Evolutionary conservation across 768 basidiomycete genomes (phyloP).

Genomic region (Suillus clintonianus): DNA sequence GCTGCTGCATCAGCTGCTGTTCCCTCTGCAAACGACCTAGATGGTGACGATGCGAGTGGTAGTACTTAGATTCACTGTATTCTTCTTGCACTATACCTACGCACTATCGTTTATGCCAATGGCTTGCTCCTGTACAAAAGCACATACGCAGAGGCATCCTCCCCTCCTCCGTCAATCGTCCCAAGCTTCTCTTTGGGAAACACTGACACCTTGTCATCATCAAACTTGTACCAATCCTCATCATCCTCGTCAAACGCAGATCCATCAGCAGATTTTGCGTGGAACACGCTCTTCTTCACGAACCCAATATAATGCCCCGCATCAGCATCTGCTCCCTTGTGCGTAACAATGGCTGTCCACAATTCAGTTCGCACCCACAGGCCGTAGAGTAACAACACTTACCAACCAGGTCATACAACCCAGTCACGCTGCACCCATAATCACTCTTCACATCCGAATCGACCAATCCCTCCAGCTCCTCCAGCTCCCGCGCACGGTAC

Average conservation of each 20-base stretch:
- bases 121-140: slow-evolving; percentile 76
- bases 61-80: slow-evolving; percentile 2
- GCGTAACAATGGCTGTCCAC: slow-evolving; percentile 86
- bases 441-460: slow-evolving; percentile 65
- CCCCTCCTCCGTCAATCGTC: slow-evolving; percentile 88
- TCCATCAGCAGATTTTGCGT: slow-evolving; percentile 25
- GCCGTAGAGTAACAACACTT: slow-evolving; percentile 29
- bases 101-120: slow-evolving; percentile 24
- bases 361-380: not conserved
- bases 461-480: slow-evolving; percentile 65
- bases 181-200: slow-evolving; percentile 85
- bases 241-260: slow-evolving; percentile 51
- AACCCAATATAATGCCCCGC: slow-evolving; percentile 96
- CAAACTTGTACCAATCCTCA: slow-evolving; percentile 94
- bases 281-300: slow-evolving; percentile 77
- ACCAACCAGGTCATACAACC: slow-evolving; percentile 92
- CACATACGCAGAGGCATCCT: slow-evolving; percentile 90
- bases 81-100: not conserved
- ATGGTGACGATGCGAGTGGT: slow-evolving; percentile 36
- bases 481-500: slow-evolving; percentile 64
- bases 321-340: slow-evolving; percentile 95
- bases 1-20: slow-evolving; percentile 74
- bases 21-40: slow-evolving; percentile 70
- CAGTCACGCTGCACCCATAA: slow-evolving; percentile 73
- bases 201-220: slow-evolving; percentile 89